Evolutionary conservation across 1,284 basidiomycete species (phyloP), one percentile per base, ranked within the genome.

Genomic region (Tylopilus sp.): DNA sequence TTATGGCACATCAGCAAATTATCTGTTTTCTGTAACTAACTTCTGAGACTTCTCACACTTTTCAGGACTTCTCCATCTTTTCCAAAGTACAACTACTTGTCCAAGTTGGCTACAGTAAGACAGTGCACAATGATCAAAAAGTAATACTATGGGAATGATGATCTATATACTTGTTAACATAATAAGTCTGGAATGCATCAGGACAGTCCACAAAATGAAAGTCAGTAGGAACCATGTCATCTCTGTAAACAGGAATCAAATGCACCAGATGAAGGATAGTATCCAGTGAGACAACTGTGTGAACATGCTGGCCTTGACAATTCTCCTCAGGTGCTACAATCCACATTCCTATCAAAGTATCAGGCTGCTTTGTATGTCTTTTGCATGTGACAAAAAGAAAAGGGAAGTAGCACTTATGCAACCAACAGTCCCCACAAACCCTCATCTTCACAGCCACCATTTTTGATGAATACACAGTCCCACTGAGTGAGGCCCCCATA

Each of bases 391-490:
- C 16, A 10, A 33, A 53, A 56, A n/a, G 54, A 56, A 14, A 68
- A 65, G 12, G 65, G 29, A 27, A 55, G 37, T 6, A 13, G 35
- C 10, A 68, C 67, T 10, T 21, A 37, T 25, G 63, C 57, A 21
- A 68, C 50, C 35, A 60, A 35, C 10, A 68, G 53, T 19, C 58
- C 67, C 19, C 13, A 10, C 3, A 65, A 37, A 13, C 63, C 67
- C 4, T 41, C 52, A n/a, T 7, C 17, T 7, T 42, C 23, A 23
- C 19, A n/a, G n/a, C n/a, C 17, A 25, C 23, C 42, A 23, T 42
- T 42, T 6, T 55, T 31, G 6, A 68, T 23, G 13, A 68, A 68
- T 1, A 68, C 64, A 37, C 48, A 31, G 42, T 68, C 57, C 13
- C 6, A 31, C 9, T n/a, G n/a, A 29, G 39, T 52, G 13, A 19